A percentile compares a stretch with the other conserved stretches of the same genome.
These are phyloP conservation scores for Parastagonospora nodorum DNA, from an alignment of 2,329 filamentous ascomycete species.

Conservation along the genomic window DNA sequence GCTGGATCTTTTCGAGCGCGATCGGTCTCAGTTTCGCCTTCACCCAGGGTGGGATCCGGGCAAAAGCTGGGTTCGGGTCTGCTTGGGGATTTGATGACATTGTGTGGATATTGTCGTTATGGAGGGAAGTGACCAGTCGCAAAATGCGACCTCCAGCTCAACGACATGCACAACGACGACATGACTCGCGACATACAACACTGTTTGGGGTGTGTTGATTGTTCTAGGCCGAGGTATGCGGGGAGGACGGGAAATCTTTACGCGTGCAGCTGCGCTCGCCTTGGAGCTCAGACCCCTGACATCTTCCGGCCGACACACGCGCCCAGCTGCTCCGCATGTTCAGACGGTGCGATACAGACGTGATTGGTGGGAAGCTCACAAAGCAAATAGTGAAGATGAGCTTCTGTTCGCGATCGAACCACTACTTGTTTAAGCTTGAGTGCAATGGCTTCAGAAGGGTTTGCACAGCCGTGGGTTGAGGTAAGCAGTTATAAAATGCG, in stretches of 20 bases:
- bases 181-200: constrained; percentile 20
- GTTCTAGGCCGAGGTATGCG: constrained; percentile 27
- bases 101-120: constrained; percentile 1
- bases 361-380: constrained; percentile 7
- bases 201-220: constrained; percentile 5
- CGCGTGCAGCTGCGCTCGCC: constrained; percentile 7
- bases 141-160: constrained; percentile 1
- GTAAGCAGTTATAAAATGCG: constrained; percentile 5
- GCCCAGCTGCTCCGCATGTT: constrained; percentile 1
- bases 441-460: constrained; percentile 23
- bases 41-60: constrained; percentile 51
- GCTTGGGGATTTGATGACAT: constrained; percentile 26
- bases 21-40: constrained; percentile 57
- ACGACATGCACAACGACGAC: constrained; percentile 9
- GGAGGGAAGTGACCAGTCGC: constrained; percentile 8
- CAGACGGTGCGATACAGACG: neutral
- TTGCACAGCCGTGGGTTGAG: constrained; percentile 37
- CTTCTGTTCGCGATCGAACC: neutral
- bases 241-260: constrained; percentile 24
- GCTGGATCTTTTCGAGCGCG: constrained; percentile 50
- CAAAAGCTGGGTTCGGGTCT: constrained; percentile 44
- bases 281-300: neutral
- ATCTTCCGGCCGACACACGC: neutral
- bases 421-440: neutral
- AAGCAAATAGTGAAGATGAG: neutral